phyloP scores from a whole-genome alignment of 495 filamentous ascomycete genomes.

The Podospora anserina region DNA sequence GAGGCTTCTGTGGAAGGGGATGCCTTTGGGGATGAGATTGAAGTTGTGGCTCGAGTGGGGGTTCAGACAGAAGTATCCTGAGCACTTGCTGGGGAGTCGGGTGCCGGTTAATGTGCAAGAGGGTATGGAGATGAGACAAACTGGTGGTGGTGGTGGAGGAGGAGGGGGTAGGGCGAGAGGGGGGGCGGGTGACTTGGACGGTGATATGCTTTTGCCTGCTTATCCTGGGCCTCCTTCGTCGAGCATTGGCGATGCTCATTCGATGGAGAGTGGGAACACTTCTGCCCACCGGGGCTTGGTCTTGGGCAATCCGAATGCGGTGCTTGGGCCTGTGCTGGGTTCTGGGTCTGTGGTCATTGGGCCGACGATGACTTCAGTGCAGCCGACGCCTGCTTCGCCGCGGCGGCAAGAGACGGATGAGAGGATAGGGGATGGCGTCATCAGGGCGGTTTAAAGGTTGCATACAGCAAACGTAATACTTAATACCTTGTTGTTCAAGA shows the following conservation, averaged over 20 bases:
- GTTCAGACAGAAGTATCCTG: constrained; percentile 49
- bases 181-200: too few species aligned
- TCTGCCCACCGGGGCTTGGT: not conserved
- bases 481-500: too few species aligned
- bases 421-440: not conserved
- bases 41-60: constrained; percentile 50
- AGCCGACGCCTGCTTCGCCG: not conserved
- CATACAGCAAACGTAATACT: too few species aligned
- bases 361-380: not conserved
- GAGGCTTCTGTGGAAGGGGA: constrained; percentile 42
- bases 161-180: not conserved
- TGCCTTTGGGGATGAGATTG: constrained; percentile 38
- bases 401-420: not conserved
- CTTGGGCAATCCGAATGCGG: not conserved
- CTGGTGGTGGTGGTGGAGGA: not conserved
- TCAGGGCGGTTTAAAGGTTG: too few species aligned
- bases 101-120: not conserved
- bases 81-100: constrained; percentile 19
- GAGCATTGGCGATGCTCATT: not conserved
- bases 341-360: not conserved
- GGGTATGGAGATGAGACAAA: not conserved
- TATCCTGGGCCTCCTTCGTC: not conserved
- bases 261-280: not conserved
- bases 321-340: not conserved
- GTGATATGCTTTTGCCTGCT: not conserved